Percentiles rank a stretch among this genome's conserved stretches.
Evolutionary conservation across 257 asterid genomes (phyloP).

Genomic region (Fraxinus cuspidata): DNA sequence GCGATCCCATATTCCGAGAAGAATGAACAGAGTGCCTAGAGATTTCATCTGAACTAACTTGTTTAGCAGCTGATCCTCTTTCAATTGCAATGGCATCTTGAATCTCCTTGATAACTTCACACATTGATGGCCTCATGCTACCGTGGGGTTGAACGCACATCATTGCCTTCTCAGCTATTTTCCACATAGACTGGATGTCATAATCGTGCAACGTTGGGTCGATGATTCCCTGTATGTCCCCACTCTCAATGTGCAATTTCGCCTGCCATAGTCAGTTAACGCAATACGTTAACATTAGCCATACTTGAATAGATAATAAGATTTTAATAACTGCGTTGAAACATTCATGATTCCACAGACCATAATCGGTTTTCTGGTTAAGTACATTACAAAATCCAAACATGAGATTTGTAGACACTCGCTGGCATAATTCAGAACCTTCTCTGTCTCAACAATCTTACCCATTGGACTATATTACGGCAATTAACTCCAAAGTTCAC

Average conservation of each 20-base stretch:
- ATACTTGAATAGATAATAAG: background rate
- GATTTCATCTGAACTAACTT: conserved; percentile 81
- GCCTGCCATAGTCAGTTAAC: conserved; percentile 49
- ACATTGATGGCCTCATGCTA: conserved; percentile 90
- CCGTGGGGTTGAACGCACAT: conserved; percentile 98
- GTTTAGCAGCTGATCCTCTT: conserved; percentile 61
- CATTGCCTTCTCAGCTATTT: conserved; percentile 95
- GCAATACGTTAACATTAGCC: background rate
- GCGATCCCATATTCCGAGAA: conserved; percentile 60
- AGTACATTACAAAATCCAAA: background rate
- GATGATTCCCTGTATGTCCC: conserved; percentile 92
- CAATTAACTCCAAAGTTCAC: conserved; percentile 86
- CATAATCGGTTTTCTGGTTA: background rate
- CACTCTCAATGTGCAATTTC: conserved; percentile 87
- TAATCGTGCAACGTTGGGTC: conserved; percentile 74
- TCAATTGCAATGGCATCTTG: conserved; percentile 86
- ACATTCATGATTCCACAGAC: background rate
- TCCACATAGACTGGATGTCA: conserved; percentile 98
- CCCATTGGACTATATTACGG: conserved; percentile 97
- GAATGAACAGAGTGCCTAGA: conserved; percentile 82
- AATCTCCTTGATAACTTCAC: conserved; percentile 89
- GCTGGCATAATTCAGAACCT: background rate
- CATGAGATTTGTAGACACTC: background rate
- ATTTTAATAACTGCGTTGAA: background rate
- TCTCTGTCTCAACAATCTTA: conserved; percentile 29